Evolutionary conservation across 1,284 basidiomycete genomes (phyloP).

Genomic region (Dichomitus squalens): DNA sequence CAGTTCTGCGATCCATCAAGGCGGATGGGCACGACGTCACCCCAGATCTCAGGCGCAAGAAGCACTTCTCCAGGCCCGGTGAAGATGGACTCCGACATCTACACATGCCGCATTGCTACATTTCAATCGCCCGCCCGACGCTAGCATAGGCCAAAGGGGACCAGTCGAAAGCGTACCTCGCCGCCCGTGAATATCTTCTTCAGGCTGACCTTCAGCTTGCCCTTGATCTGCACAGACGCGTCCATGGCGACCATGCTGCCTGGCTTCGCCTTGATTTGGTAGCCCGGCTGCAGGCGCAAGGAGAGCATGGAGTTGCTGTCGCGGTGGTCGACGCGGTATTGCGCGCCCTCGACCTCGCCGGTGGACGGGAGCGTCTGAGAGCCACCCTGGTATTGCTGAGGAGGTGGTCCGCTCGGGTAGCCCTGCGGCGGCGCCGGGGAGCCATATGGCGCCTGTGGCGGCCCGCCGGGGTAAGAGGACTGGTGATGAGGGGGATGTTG

Average conservation of each 20-base stretch:
- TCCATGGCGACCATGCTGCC: slow-evolving; percentile 40
- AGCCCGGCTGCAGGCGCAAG: slow-evolving; percentile 31
- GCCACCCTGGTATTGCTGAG: not conserved
- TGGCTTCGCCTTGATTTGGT: slow-evolving; percentile 34
- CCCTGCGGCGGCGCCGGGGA: slow-evolving; percentile 3
- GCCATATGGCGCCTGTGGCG: slow-evolving; percentile 1
- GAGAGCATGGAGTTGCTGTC: slow-evolving; percentile 37
- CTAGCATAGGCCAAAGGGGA: not conserved
- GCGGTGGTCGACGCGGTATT: slow-evolving; percentile 35
- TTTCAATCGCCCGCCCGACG: not conserved
- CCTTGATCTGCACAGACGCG: slow-evolving; percentile 33
- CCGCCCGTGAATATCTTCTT: slow-evolving; percentile 34
- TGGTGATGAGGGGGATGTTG: slow-evolving; percentile 1
- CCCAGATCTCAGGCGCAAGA: slow-evolving; percentile 37
- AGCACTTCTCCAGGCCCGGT: slow-evolving; percentile 36
- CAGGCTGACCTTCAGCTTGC: slow-evolving; percentile 35
- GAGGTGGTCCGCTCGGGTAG: not conserved
- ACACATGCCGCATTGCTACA: not conserved
- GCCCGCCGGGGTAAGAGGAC: not conserved
- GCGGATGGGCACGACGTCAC: slow-evolving; percentile 35
- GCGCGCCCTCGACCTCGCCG: slow-evolving; percentile 31
- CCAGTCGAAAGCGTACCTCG: slow-evolving; percentile 23
- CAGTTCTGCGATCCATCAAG: slow-evolving; percentile 33
- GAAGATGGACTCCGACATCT: slow-evolving; percentile 33
- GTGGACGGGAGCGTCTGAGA: slow-evolving; percentile 20